A percentile compares a stretch with the other conserved stretches of the same genome.
Conservation (phyloP, 2,329 filamentous ascomycete species). For the Lecanicillium sp. region DNA sequence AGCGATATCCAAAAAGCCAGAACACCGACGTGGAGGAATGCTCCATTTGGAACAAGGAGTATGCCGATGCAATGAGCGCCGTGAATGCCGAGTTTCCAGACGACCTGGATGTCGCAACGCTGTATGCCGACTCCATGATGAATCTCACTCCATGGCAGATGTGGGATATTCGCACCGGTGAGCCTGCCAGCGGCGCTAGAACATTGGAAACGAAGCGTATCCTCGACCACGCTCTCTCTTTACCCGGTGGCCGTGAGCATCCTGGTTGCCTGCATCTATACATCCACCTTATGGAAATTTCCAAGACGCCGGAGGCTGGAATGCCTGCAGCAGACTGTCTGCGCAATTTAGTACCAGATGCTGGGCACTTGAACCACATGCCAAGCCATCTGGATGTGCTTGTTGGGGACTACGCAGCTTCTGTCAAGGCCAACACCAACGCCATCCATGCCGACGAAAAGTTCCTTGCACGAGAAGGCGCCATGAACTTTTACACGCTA, state of each 20-base stretch:
- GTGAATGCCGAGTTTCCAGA: conserved; percentile 28
- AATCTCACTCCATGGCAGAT: conserved; percentile 39
- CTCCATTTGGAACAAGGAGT: conserved; percentile 27
- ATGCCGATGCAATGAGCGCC: conserved; percentile 30
- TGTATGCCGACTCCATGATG: conserved; percentile 38
- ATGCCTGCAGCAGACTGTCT: conserved; percentile 51
- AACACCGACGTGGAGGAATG: conserved; percentile 37
- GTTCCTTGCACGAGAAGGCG: conserved; percentile 51
- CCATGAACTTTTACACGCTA: conserved; percentile 67
- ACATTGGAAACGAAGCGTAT: conserved; percentile 25
- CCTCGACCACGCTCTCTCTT: conserved; percentile 40
- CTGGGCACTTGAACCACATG: conserved; percentile 67
- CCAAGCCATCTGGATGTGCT: conserved; percentile 69
- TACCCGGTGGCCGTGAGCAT: conserved; percentile 37
- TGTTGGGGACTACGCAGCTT: conserved; percentile 60
- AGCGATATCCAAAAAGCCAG: conserved; percentile 49
- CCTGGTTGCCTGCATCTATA: conserved; percentile 69
- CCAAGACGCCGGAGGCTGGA: conserved; percentile 50
- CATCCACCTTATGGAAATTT: conserved; percentile 71
- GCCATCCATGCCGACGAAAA: conserved; percentile 63
- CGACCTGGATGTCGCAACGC: conserved; percentile 29
- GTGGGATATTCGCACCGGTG: conserved; percentile 30
- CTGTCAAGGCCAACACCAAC: conserved; percentile 58
- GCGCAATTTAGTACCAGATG: conserved; percentile 53
- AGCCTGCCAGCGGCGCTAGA: conserved; percentile 21